Base-by-base conservation (phyloP, 768 basidiomycete species). In the Suillus variegatus region DNA sequence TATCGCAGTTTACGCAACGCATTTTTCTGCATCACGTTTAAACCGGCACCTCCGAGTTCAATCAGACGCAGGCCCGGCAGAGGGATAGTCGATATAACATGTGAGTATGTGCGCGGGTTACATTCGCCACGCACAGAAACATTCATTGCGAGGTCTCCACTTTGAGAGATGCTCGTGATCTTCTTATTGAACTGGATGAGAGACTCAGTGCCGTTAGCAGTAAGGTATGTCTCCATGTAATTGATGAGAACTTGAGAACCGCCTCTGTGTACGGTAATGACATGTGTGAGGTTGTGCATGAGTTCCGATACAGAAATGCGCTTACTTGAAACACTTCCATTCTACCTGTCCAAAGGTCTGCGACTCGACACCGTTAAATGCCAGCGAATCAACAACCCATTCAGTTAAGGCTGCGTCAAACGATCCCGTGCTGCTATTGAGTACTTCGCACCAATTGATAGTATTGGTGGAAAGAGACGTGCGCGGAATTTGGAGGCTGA, bases 321-420 rank as follows among this genome's bases (percentile, higher is more conserved):
- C 77, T 60, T 46, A 79, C 75, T 74, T 66, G 51, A 78, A 73
- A 56, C 74, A 78, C 28, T 68, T 69, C 72, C 72, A 73, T 5
- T 73, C 67, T 9, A 73, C 70, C 1, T 47, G 20, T 22, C n/a
- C 41, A 41, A 41, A 41, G 40, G 14, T 41, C 41, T 43, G 41
- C 6, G 16, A 43, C 41, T 43, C 16, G 6, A 43, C 46, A 0
- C 63, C 35, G 41, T 64, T 70, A 38, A 78, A 78, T 5, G 70
- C 71, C 22, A 80, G 36, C 7, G 68, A 63, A 6, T 66, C 72
- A 22, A 82, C 65, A 20, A 82, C 73, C 1, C 70, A 67, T 65
- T 82, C 79, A 0, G 76, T 66, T 52, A 81, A 68, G 14, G 73
- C 74, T 0, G 71, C 69, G 64, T 82, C 77, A 66, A 74, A 82